phyloP scores from a whole-genome alignment of 805 yeast genomes.

The Saccharomycopsis olivae region DNA sequence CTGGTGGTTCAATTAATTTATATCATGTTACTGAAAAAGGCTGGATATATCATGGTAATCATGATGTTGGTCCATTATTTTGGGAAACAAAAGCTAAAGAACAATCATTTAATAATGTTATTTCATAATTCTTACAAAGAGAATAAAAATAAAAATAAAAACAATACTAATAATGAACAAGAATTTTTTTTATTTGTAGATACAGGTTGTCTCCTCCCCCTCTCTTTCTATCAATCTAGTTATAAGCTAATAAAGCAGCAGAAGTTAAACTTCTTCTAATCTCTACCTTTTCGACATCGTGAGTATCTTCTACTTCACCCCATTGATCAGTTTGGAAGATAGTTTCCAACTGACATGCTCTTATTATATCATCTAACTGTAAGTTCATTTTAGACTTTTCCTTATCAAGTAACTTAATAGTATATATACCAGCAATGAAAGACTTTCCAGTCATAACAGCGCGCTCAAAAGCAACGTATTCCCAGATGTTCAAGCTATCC shows the following conservation, averaged over 20 bases:
- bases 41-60: constrained; percentile 94
- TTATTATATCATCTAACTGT: constrained; percentile 56
- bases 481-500: constrained; percentile 53
- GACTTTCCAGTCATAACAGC: constrained; percentile 83
- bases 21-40: constrained; percentile 91
- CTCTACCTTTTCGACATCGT: constrained; percentile 92
- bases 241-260: constrained; percentile 51
- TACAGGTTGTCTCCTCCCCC: too few relatives aligned
- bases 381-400: constrained; percentile 23
- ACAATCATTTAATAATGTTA: constrained; percentile 79
- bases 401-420: constrained; percentile 20
- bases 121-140: constrained; percentile 28
- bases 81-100: constrained; percentile 88
- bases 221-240: constrained; percentile 1
- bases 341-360: constrained; percentile 71
- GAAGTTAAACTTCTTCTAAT: constrained; percentile 72
- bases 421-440: constrained; percentile 63
- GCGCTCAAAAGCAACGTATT: constrained; percentile 80
- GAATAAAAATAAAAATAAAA: neutral
- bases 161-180: neutral
- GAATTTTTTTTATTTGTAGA: neutral
- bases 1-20: constrained; percentile 93
- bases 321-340: constrained; percentile 79
- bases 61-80: constrained; percentile 81
- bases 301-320: constrained; percentile 99